phyloP scores from a whole-genome alignment of 2,329 filamentous ascomycete genomes.

The Dactylellina sp. region DNA sequence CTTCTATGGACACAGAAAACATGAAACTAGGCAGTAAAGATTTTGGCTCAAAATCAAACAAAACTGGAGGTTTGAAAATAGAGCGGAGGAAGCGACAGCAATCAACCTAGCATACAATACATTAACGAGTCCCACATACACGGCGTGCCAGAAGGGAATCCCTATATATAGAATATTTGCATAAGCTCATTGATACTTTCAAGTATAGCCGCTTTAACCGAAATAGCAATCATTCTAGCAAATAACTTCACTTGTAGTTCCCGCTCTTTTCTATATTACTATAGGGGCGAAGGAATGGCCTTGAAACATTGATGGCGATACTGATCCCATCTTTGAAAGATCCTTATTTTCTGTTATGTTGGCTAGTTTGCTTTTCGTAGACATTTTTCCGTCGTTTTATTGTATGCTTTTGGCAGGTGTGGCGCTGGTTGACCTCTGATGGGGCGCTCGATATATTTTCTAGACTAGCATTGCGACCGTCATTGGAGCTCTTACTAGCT shows the following conservation, averaged over 20 bases:
- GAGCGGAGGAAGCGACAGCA: constrained; percentile 50
- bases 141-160: too few relatives aligned
- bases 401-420: constrained; percentile 15
- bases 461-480: neutral
- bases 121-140: too few relatives aligned
- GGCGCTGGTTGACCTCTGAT: neutral
- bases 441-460: neutral
- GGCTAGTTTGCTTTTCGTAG: constrained; percentile 36
- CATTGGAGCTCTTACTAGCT: neutral
- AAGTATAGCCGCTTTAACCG: too few relatives aligned
- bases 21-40: constrained; percentile 25
- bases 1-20: constrained; percentile 14
- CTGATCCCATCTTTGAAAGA: too few relatives aligned
- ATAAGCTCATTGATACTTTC: too few relatives aligned
- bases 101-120: constrained; percentile 15
- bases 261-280: too few relatives aligned
- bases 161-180: too few relatives aligned
- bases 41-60: constrained; percentile 17
- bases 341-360: neutral
- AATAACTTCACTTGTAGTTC: neutral
- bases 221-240: neutral
- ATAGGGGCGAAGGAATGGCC: too few relatives aligned
- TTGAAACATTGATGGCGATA: too few relatives aligned
- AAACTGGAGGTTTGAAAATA: constrained; percentile 39
- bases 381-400: constrained; percentile 45